Percentiles rank a stretch among this genome's conserved stretches.
Conservation (phyloP, 2,329 filamentous ascomycete species). For the Chrysoporthe austroafricana region DNA sequence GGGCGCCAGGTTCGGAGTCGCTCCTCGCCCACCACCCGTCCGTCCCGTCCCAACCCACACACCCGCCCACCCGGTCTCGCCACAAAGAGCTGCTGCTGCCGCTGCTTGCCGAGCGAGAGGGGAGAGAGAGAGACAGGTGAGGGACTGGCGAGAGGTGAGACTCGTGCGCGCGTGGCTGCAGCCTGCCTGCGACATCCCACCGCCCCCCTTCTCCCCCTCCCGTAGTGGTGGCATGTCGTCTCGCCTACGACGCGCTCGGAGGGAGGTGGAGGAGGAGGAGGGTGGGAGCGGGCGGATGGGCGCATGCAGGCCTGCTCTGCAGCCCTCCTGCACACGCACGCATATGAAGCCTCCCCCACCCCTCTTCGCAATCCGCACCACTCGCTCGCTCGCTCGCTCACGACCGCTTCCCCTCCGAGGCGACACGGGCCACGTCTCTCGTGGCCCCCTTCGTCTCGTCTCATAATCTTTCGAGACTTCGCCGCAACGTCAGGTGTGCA, state of each 20-base stretch:
- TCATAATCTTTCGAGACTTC: not conserved
- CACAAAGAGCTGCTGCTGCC: too few species aligned
- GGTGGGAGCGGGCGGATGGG: not conserved
- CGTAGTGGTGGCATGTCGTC: conserved; percentile 23
- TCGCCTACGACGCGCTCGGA: conserved; percentile 20
- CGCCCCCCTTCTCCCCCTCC: not conserved
- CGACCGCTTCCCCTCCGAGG: not conserved
- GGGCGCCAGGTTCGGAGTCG: not conserved
- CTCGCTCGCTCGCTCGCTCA: not conserved
- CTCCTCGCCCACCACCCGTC: not conserved
- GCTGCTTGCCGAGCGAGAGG: not conserved
- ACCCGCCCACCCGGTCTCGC: not conserved
- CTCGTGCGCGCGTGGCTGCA: not conserved
- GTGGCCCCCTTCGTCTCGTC: not conserved
- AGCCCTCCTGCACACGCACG: not conserved
- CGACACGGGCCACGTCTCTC: too few species aligned
- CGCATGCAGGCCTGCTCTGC: not conserved
- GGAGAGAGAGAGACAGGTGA: not conserved
- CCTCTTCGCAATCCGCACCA: not conserved
- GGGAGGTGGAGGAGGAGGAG: not conserved
- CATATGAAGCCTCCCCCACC: not conserved
- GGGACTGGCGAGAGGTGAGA: not conserved
- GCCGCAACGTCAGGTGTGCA: not conserved
- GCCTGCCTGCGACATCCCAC: conserved; percentile 5
- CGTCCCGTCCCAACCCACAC: not conserved